Conservation (phyloP, 345 rosid genomes). For the Sonneratia alba region DNA sequence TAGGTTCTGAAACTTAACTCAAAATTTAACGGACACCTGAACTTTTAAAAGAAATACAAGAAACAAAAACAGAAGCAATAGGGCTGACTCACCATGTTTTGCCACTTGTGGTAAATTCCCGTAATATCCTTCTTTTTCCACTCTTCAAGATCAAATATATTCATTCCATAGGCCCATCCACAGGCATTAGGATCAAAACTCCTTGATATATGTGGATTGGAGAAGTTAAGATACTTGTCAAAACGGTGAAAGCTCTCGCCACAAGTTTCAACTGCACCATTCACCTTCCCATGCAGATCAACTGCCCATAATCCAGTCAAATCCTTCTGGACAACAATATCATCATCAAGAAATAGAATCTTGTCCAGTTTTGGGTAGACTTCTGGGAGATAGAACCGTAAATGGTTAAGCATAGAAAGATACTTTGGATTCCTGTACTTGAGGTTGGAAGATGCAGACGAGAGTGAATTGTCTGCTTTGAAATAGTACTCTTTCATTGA, state of each 20-base stretch:
- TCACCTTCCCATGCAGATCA: constrained; percentile 78
- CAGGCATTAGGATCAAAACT: constrained; percentile 92
- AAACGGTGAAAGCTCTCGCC: constrained; percentile 97
- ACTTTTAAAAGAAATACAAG: background rate
- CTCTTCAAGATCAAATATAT: constrained; percentile 75
- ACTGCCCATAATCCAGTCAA: constrained; percentile 80
- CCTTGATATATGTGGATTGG: constrained; percentile 80
- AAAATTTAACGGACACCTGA: background rate
- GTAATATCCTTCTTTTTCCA: constrained; percentile 96
- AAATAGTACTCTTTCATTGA: constrained; percentile 95
- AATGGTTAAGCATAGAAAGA: constrained; percentile 91
- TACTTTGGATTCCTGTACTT: constrained; percentile 95
- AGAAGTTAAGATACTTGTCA: constrained; percentile 89
- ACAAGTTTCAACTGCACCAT: constrained; percentile 97
- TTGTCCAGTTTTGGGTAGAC: constrained; percentile 88
- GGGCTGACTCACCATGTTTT: constrained; percentile 59
- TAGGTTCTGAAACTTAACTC: background rate
- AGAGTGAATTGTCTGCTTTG: constrained; percentile 81
- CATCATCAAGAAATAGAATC: constrained; percentile 89
- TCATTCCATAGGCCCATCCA: constrained; percentile 99
- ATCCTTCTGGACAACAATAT: constrained; percentile 95
- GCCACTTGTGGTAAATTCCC: constrained; percentile 98
- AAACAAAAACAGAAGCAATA: background rate
- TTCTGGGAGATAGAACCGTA: constrained; percentile 91
- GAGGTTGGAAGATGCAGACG: constrained; percentile 79